Evolutionary conservation across 2,329 filamentous ascomycete genomes (phyloP).

Genomic region (Diaporthe citriasiana): DNA sequence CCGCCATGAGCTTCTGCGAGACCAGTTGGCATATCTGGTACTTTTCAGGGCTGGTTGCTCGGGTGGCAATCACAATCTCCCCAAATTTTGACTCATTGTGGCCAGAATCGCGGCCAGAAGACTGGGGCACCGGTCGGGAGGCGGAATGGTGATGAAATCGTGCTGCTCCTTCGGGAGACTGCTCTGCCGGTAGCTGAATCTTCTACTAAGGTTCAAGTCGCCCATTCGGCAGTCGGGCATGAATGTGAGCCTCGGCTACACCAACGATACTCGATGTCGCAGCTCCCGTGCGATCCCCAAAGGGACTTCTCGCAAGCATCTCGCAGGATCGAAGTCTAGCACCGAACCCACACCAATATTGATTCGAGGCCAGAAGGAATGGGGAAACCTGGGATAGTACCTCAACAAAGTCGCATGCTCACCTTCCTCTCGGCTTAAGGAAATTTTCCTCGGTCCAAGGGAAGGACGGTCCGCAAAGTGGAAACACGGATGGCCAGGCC

Average conservation of each 20-base stretch:
- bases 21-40: not conserved
- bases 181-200: not conserved
- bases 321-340: not conserved
- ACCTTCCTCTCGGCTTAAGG: not conserved
- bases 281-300: not conserved
- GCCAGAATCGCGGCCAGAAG: constrained; percentile 12
- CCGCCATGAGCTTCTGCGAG: not conserved
- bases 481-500: not conserved
- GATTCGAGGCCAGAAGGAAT: not conserved
- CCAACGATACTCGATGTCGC: not conserved
- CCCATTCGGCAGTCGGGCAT: not conserved
- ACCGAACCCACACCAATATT: not conserved
- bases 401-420: not conserved
- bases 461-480: constrained; percentile 22
- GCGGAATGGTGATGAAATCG: not conserved
- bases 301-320: not conserved
- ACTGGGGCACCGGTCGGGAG: not conserved
- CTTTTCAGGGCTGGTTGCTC: not conserved
- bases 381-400: not conserved
- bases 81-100: not conserved
- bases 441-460: constrained; percentile 3
- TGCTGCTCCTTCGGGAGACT: not conserved
- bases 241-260: not conserved
- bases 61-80: not conserved
- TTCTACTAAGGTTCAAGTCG: not conserved